Evolutionary conservation across 306 rosid genomes (phyloP).

Genomic region (Parietaria judaica): DNA sequence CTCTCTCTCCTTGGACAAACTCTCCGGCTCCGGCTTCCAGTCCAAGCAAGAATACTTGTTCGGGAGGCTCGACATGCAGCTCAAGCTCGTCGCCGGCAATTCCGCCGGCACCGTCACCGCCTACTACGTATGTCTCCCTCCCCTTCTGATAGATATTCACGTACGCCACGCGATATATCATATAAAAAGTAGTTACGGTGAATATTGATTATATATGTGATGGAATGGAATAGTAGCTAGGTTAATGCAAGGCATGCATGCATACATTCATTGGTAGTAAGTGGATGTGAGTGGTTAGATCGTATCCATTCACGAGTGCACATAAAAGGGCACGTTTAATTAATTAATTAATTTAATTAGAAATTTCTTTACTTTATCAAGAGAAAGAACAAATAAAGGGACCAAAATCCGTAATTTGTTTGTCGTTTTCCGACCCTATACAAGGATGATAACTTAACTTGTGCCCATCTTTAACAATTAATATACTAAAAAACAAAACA

Average conservation of each 20-base stretch:
- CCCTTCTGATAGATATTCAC: too few species aligned
- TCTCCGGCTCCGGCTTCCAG: constrained; percentile 81
- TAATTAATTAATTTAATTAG: neutral
- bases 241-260: too few species aligned
- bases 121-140: constrained; percentile 36
- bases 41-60: constrained; percentile 59
- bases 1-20: constrained; percentile 56
- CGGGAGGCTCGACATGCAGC: constrained; percentile 85
- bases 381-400: neutral
- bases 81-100: constrained; percentile 83
- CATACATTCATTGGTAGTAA: neutral
- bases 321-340: neutral
- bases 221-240: too few species aligned
- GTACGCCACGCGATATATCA: too few species aligned
- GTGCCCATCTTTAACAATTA: neutral
- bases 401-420: neutral
- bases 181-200: too few species aligned
- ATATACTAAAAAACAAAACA: too few species aligned
- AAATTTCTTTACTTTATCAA: neutral
- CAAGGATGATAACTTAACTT: neutral
- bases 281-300: neutral
- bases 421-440: neutral
- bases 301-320: constrained; percentile 13
- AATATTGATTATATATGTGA: too few species aligned
- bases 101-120: constrained; percentile 90